A percentile compares a stretch with the other conserved stretches of the same genome.
phyloP scores from a whole-genome alignment of 805 yeast species.

The Candida sonorensis region DNA sequence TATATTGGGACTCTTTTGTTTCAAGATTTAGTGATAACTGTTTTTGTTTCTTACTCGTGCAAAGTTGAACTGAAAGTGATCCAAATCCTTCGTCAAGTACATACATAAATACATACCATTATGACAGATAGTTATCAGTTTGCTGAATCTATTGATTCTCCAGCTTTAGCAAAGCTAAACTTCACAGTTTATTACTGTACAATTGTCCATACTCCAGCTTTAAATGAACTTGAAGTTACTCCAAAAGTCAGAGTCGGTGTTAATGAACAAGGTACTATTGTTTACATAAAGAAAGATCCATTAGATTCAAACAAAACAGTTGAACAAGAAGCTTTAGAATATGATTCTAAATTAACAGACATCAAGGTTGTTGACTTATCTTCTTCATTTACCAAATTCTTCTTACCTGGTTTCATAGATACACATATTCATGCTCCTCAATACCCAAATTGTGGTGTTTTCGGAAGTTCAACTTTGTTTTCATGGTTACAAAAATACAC shows the following conservation, averaged over 20 bases:
- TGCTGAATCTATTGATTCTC: neutral
- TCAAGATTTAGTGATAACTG: too few species aligned
- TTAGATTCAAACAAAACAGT: neutral
- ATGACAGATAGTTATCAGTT: neutral
- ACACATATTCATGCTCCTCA: slow-evolving; percentile 85
- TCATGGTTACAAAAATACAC: slow-evolving; percentile 89
- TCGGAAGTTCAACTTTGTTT: slow-evolving; percentile 75
- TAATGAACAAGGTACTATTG: slow-evolving; percentile 46
- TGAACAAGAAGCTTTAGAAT: slow-evolving; percentile 3
- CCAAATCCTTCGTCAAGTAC: too few species aligned
- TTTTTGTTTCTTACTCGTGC: too few species aligned
- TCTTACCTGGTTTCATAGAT: slow-evolving; percentile 78
- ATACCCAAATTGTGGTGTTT: slow-evolving; percentile 75
- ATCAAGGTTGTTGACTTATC: slow-evolving; percentile 29
- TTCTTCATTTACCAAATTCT: slow-evolving; percentile 41
- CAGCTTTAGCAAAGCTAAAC: neutral
- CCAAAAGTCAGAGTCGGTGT: slow-evolving; percentile 60
- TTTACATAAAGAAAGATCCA: slow-evolving; percentile 21
- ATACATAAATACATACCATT: slow-evolving; percentile 6
- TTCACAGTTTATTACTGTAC: slow-evolving; percentile 58
- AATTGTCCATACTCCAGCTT: slow-evolving; percentile 60
- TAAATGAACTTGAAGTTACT: slow-evolving; percentile 51
- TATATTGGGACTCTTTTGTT: too few species aligned
- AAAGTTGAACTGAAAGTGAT: too few species aligned
- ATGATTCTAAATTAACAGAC: slow-evolving; percentile 8